A percentile compares a stretch with the other conserved stretches of the same genome.
These are phyloP conservation scores for Puccinia novopanici DNA, from an alignment of 1,284 basidiomycete genomes.

Conservation along the genomic window DNA sequence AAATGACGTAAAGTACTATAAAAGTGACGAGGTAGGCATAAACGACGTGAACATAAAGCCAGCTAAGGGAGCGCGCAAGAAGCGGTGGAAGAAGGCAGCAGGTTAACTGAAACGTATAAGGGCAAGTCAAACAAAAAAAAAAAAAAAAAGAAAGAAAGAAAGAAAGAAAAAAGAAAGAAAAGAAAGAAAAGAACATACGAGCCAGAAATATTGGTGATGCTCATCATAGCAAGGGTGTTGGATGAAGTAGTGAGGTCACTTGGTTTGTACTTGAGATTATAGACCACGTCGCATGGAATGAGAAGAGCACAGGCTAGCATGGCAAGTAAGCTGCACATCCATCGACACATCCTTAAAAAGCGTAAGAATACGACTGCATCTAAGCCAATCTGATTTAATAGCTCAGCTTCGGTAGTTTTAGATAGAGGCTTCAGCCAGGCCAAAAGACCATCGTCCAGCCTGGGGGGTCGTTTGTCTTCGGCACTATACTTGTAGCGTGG, in stretches of 20 bases:
- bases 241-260: slow-evolving; percentile 50
- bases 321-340: slow-evolving; percentile 72
- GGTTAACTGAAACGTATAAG: slow-evolving; percentile 50
- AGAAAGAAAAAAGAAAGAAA: slow-evolving; percentile 69
- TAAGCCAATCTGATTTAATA: slow-evolving; percentile 83
- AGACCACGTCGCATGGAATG: slow-evolving; percentile 65
- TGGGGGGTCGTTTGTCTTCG: slow-evolving; percentile 30
- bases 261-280: slow-evolving; percentile 12
- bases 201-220: slow-evolving; percentile 63
- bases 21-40: slow-evolving; percentile 39
- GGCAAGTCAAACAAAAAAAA: background rate
- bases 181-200: slow-evolving; percentile 68
- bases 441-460: slow-evolving; percentile 52
- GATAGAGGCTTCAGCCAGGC: slow-evolving; percentile 79
- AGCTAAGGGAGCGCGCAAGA: background rate
- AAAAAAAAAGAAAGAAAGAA: slow-evolving; percentile 66
- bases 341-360: slow-evolving; percentile 82
- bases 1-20: slow-evolving; percentile 40
- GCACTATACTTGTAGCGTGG: slow-evolving; percentile 52
- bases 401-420: slow-evolving; percentile 78
- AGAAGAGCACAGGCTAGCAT: slow-evolving; percentile 72
- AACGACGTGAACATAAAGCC: slow-evolving; percentile 48
- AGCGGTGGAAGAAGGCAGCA: background rate
- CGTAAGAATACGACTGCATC: slow-evolving; percentile 92
- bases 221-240: slow-evolving; percentile 49